Evolutionary conservation across 2,329 filamentous ascomycete species (phyloP).

Genomic region (Claviceps sp.): DNA sequence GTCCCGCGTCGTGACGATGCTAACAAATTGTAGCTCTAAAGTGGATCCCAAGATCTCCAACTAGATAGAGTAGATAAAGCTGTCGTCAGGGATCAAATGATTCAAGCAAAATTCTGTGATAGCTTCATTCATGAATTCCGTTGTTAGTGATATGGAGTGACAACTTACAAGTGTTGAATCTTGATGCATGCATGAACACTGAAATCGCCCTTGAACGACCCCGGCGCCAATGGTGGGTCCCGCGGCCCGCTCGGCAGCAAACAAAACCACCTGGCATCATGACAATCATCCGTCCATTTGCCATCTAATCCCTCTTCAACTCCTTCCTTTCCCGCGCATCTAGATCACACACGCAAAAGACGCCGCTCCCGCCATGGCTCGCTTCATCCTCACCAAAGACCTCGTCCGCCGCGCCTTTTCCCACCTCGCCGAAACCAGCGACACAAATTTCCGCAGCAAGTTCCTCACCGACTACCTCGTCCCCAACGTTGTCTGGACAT

Average conservation of each 20-base stretch:
- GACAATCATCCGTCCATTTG: too few species aligned
- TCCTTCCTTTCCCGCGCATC: neutral
- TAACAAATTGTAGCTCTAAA: constrained; percentile 11
- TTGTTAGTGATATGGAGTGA: too few species aligned
- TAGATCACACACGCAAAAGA: neutral
- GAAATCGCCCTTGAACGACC: too few species aligned
- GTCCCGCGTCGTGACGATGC: neutral
- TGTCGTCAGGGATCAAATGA: too few species aligned
- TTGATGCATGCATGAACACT: too few species aligned
- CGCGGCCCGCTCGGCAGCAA: too few species aligned
- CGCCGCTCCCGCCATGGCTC: constrained; percentile 2
- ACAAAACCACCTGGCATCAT: too few species aligned
- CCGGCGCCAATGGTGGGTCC: too few species aligned
- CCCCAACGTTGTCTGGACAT: constrained; percentile 12
- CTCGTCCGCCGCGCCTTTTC: constrained; percentile 10
- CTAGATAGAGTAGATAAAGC: constrained; percentile 9
- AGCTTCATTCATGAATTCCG: too few species aligned
- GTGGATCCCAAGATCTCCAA: constrained; percentile 22
- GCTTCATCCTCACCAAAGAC: constrained; percentile 12
- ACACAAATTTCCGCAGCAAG: constrained; percentile 6
- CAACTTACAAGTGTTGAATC: too few species aligned
- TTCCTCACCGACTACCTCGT: constrained; percentile 11
- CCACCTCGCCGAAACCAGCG: constrained; percentile 9
- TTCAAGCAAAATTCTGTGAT: too few species aligned
- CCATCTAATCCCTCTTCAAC: too few species aligned